Conservation (phyloP, 2,329 filamentous ascomycete genomes). For the Phoma sp. region DNA sequence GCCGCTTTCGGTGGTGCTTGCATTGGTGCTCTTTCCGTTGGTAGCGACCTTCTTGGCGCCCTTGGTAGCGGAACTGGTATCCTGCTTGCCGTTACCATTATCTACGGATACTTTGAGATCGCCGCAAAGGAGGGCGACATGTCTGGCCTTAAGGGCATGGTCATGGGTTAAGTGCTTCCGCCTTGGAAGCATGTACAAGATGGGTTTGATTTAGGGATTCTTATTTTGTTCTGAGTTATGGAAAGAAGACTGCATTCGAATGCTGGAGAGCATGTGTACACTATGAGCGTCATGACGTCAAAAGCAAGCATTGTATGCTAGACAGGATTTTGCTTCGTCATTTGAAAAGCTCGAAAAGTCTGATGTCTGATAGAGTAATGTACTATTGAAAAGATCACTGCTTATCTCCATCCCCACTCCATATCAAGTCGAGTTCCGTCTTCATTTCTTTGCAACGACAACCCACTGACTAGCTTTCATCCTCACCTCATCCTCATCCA, state of each 20-base stretch:
- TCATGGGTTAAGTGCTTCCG: constrained; percentile 55
- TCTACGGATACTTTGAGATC: constrained; percentile 99
- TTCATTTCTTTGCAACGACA: constrained; percentile 32
- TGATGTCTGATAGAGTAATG: constrained; percentile 19
- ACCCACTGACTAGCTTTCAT: constrained; percentile 42
- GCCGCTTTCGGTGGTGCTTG: constrained; percentile 98
- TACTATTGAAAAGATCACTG: constrained; percentile 13
- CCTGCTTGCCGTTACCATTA: constrained; percentile 98
- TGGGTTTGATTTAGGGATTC: constrained; percentile 5
- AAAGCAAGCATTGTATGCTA: constrained; percentile 14
- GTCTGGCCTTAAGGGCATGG: constrained; percentile 74
- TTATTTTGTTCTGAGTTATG: constrained; percentile 16
- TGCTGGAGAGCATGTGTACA: constrained; percentile 21
- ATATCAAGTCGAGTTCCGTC: background rate
- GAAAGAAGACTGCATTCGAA: constrained; percentile 14
- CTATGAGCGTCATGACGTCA: constrained; percentile 17
- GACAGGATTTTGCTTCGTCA: constrained; percentile 3
- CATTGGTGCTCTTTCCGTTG: constrained; percentile 96
- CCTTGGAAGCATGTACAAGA: background rate
- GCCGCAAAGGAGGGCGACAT: constrained; percentile 98
- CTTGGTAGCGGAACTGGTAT: constrained; percentile 97
- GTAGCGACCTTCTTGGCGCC: constrained; percentile 93
- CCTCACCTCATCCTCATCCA: constrained; percentile 30
- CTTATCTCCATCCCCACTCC: background rate
- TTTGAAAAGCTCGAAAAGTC: constrained; percentile 12